Evolutionary conservation across 78 protist genomes (phyloP).

Genomic region (Dictyostelium firmibasis): DNA sequence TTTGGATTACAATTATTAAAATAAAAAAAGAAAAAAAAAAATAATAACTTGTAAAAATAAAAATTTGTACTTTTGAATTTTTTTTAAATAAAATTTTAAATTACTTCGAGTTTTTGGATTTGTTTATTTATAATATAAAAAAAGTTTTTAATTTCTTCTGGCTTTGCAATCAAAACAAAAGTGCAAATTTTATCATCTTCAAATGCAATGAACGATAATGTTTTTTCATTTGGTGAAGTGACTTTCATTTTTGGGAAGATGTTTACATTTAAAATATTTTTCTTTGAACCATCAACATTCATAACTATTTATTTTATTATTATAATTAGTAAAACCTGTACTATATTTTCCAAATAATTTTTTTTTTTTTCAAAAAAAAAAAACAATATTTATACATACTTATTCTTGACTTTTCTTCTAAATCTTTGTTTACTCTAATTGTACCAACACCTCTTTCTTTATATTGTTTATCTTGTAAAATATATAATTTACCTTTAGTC

Average conservation of each 20-base stretch:
- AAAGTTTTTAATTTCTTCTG: slow-evolving; percentile 43
- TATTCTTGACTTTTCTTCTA: slow-evolving; percentile 45
- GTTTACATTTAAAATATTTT: slow-evolving; percentile 33
- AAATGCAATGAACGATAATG: slow-evolving; percentile 34
- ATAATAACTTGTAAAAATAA: not conserved
- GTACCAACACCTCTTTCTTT: slow-evolving; percentile 73
- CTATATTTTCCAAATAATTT: too few species aligned
- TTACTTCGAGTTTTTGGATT: not conserved
- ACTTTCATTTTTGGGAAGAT: slow-evolving; percentile 39
- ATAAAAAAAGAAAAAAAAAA: too few species aligned
- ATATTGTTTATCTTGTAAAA: slow-evolving; percentile 3
- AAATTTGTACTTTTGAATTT: not conserved
- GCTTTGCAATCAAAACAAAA: slow-evolving; percentile 23
- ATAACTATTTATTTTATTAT: slow-evolving; percentile 7
- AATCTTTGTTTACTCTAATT: slow-evolving; percentile 35
- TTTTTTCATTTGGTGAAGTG: slow-evolving; percentile 43
- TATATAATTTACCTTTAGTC: slow-evolving; percentile 17
- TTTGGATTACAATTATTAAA: too few species aligned
- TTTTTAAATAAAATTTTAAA: not conserved
- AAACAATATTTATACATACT: slow-evolving; percentile 16
- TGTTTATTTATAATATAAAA: not conserved
- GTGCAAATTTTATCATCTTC: slow-evolving; percentile 11
- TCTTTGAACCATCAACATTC: slow-evolving; percentile 60
- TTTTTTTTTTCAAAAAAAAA: too few species aligned
- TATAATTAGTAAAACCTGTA: not conserved